These are phyloP conservation scores for Ogataea chonburiensis DNA, from an alignment of 805 yeast genomes.

Conservation along the genomic window DNA sequence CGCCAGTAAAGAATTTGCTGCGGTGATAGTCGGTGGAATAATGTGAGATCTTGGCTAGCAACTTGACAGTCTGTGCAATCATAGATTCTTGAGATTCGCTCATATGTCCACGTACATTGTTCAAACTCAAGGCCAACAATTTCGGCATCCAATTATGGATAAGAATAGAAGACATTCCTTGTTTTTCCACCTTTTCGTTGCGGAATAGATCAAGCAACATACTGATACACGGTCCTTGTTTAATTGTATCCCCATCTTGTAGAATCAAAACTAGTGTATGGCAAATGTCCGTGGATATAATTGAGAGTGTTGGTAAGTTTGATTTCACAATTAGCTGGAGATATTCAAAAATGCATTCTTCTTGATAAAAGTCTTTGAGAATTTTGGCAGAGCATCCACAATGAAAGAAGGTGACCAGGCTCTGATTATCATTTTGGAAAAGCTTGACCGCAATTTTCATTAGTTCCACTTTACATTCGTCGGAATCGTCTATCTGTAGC, in stretches of 20 bases:
- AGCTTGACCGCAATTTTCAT: conserved; percentile 15
- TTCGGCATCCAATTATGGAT: conserved; percentile 10
- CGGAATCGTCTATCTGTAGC: conserved; percentile 10
- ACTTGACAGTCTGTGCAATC: conserved; percentile 10
- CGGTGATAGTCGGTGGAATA: conserved; percentile 12
- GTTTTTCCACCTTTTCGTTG: conserved; percentile 16
- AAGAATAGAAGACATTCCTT: conserved; percentile 11
- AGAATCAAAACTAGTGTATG: conserved; percentile 10
- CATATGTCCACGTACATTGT: conserved; percentile 18
- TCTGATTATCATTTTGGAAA: conserved; percentile 14
- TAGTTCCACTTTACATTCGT: conserved; percentile 17
- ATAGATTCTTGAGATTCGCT: conserved; percentile 12
- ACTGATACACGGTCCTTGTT: conserved; percentile 11
- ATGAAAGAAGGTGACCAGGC: conserved; percentile 18
- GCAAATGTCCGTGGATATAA: conserved; percentile 11
- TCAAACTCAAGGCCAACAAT: conserved; percentile 10
- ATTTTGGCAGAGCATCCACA: conserved; percentile 19
- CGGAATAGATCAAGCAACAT: conserved; percentile 16
- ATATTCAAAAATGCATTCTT: conserved; percentile 13
- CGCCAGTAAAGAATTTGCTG: conserved; percentile 13
- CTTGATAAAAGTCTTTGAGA: conserved; percentile 7
- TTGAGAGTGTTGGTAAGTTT: conserved; percentile 11
- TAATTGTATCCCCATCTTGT: conserved; percentile 12
- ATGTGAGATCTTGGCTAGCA: conserved; percentile 16
- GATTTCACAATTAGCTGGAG: conserved; percentile 12